Percentiles rank a stretch among this genome's conserved stretches.
Evolutionary conservation across 2,329 filamentous ascomycete species (phyloP).

Genomic region (Colletotrichum costaricense): DNA sequence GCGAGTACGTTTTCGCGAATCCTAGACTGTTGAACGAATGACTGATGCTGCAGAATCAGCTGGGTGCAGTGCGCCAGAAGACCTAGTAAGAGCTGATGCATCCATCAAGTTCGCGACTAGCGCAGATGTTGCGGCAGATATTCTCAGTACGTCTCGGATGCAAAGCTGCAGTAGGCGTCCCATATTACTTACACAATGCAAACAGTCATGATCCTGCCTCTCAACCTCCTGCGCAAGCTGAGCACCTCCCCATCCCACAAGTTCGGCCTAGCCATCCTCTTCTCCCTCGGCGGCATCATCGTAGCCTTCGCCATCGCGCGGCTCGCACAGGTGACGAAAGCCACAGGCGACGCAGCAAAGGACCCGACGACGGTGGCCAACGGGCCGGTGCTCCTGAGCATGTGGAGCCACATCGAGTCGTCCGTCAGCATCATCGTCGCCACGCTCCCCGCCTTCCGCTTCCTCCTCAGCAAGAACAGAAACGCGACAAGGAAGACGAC

Average conservation of each 20-base stretch:
- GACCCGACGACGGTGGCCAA: slow-evolving; percentile 31
- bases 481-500: slow-evolving; percentile 9
- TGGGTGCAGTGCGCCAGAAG: slow-evolving; percentile 17
- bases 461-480: slow-evolving; percentile 25
- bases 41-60: not conserved
- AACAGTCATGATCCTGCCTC: slow-evolving; percentile 21
- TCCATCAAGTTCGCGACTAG: slow-evolving; percentile 24
- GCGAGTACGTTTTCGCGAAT: not conserved
- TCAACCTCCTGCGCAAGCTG: slow-evolving; percentile 22
- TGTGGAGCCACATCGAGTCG: slow-evolving; percentile 35
- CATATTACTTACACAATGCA: not conserved
- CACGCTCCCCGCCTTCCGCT: slow-evolving; percentile 30
- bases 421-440: slow-evolving; percentile 30
- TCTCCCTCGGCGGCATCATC: slow-evolving; percentile 30
- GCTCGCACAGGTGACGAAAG: slow-evolving; percentile 14
- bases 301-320: slow-evolving; percentile 32
- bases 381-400: slow-evolving; percentile 31
- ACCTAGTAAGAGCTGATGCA: slow-evolving; percentile 16
- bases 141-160: not conserved
- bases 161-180: not conserved
- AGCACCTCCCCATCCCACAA: slow-evolving; percentile 20
- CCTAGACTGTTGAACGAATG: no score
- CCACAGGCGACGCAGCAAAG: slow-evolving; percentile 23
- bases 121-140: slow-evolving; percentile 10
- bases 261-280: slow-evolving; percentile 28